phyloP scores from a whole-genome alignment of 2,329 filamentous ascomycete genomes.

The Colletotrichum sp. region DNA sequence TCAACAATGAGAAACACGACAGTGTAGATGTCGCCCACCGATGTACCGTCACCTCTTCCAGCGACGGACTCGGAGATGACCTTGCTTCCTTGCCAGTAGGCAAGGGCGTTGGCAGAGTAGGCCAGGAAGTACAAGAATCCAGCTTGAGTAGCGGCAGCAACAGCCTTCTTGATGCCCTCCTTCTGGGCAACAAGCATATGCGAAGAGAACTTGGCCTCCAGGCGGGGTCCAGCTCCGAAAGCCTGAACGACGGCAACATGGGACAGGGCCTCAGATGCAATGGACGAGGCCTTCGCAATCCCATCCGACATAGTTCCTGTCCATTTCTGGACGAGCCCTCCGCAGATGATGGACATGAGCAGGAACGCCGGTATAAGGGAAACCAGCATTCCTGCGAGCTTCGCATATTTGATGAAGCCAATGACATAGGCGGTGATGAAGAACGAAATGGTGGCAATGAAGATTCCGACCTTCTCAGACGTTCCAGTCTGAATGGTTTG shows the following conservation, averaged over 20 bases:
- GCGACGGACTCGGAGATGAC: slow-evolving; percentile 47
- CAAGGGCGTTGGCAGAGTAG: slow-evolving; percentile 69
- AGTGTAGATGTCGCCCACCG: slow-evolving; percentile 60
- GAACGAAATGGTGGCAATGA: slow-evolving; percentile 60
- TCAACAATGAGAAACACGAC: slow-evolving; percentile 70
- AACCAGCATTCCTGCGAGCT: slow-evolving; percentile 62
- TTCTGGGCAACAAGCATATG: slow-evolving; percentile 54
- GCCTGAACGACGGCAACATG: slow-evolving; percentile 61
- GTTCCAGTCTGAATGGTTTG: slow-evolving; percentile 65
- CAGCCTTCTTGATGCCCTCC: slow-evolving; percentile 63
- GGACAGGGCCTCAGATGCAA: slow-evolving; percentile 60
- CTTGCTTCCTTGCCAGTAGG: slow-evolving; percentile 71
- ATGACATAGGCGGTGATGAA: slow-evolving; percentile 67
- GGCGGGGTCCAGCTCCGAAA: slow-evolving; percentile 55
- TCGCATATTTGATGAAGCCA: slow-evolving; percentile 63
- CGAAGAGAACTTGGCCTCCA: slow-evolving; percentile 60
- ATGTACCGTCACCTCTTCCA: slow-evolving; percentile 35
- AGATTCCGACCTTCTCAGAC: slow-evolving; percentile 68
- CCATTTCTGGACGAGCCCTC: slow-evolving; percentile 54
- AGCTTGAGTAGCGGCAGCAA: slow-evolving; percentile 60
- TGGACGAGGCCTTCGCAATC: slow-evolving; percentile 55
- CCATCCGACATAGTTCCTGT: slow-evolving; percentile 46
- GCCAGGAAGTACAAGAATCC: slow-evolving; percentile 71
- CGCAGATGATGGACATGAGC: slow-evolving; percentile 57
- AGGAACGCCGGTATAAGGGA: slow-evolving; percentile 62